Percentiles rank a stretch among this genome's conserved stretches.
Evolutionary conservation across 2,329 filamentous ascomycete species (phyloP).

Genomic region (Xylariaceae sp.): DNA sequence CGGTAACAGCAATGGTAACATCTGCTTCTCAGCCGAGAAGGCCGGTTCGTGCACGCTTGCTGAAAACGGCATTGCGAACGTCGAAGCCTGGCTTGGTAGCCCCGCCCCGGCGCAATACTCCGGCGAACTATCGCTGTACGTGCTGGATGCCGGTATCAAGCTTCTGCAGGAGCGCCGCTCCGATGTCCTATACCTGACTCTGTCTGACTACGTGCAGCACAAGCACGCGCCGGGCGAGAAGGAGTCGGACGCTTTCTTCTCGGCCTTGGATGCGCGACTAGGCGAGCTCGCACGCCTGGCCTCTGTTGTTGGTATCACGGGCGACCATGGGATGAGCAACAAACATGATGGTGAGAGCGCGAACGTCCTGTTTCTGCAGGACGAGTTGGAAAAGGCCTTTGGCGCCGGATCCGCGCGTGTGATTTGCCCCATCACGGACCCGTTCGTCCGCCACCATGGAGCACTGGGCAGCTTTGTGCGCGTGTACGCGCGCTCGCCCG

Average conservation of each 20-base stretch:
- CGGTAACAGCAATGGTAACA: background rate
- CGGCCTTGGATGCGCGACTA: background rate
- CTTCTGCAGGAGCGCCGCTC: background rate
- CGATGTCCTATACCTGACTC: background rate
- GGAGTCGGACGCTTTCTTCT: background rate
- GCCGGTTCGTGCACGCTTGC: background rate
- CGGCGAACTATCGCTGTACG: background rate
- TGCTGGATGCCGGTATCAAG: background rate
- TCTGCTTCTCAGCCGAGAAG: background rate
- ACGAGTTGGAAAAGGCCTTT: background rate
- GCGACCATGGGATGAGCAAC: background rate
- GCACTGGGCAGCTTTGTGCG: background rate
- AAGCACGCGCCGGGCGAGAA: background rate
- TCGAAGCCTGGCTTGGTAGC: background rate
- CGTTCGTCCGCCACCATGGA: background rate
- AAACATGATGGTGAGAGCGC: background rate
- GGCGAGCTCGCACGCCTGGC: background rate
- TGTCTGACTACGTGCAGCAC: background rate
- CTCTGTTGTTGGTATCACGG: background rate
- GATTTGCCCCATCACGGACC: background rate
- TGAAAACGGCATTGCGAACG: background rate
- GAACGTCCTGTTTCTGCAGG: background rate
- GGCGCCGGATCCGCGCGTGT: background rate
- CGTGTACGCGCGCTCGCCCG: background rate
- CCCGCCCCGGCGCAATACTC: background rate